Evolutionary conservation across 768 basidiomycete genomes (phyloP), one percentile per base, ranked within the genome.

Genomic region (Serendipita sp.): DNA sequence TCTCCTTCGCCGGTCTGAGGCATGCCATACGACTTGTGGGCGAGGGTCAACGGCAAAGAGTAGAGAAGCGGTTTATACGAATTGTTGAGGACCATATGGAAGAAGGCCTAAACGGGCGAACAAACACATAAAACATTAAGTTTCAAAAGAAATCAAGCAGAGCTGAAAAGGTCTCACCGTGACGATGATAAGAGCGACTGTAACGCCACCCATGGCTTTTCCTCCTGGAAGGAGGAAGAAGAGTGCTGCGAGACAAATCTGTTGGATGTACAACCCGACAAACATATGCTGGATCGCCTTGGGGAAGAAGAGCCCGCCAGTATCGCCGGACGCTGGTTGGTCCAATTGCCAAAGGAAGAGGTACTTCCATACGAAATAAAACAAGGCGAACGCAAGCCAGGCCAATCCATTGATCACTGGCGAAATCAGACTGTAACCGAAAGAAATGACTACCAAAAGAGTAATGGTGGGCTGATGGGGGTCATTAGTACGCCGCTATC

Each of bases 271-370:
- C 71, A 98, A 69, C 2, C 95, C 96, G 23, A 93, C 91, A 68
- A 98, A 97, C 34, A 95, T 71, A 70, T 98, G 96, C 58, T 89
- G 84, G 31, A 98, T 82, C 3, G 96, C 95, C 73, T 86, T 89
- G 27, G 94, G 94, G 80, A 92, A 98, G 79, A 96, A 98, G 58
- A 90, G 72, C 0, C 96, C 96, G 43, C 95, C 95, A 0, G 92
- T 95, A 64, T 96, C 93, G 60, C 76, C 76, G 3, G 79, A 74
- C 0, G 79, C 71, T 2, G 85, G 81, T 71, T 91, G 86, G 64
- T 88, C 84, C 69, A 83, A 82, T 66, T 82, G 83, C 77, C 83
- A 92, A 63, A 89, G 76, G 80, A 89, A 92, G 34, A 90, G 81
- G 69, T 91, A 92, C 73, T 78, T 78, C 67, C 62, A 72, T 29